These are phyloP conservation scores for Linnemannia schmuckeri DNA, from an alignment of 192 early-diverging fungal genomes.

Conservation along the genomic window DNA sequence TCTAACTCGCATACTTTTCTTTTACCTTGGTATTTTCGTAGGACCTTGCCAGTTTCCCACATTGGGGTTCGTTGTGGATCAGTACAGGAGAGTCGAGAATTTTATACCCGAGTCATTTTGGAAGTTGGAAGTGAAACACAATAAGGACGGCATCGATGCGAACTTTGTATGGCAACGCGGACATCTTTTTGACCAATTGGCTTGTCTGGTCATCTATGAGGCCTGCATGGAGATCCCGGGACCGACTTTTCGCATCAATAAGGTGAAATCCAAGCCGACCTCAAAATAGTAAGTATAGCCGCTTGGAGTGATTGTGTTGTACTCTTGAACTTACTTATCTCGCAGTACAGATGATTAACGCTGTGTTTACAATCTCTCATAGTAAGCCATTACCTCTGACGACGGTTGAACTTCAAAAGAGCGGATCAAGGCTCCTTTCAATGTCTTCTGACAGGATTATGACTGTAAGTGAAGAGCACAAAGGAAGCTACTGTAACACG, in stretches of 20 bases:
- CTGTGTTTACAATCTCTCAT: background rate
- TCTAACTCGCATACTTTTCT: background rate
- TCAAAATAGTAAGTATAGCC: slow-evolving; percentile 77
- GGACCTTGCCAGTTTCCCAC: slow-evolving; percentile 98
- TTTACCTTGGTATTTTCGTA: slow-evolving; percentile 23
- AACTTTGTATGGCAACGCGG: slow-evolving; percentile 83
- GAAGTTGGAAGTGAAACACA: slow-evolving; percentile 79
- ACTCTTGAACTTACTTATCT: background rate
- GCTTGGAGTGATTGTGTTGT: background rate
- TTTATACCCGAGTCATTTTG: slow-evolving; percentile 95
- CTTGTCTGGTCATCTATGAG: slow-evolving; percentile 80
- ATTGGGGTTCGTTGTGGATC: slow-evolving; percentile 94
- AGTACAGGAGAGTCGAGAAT: slow-evolving; percentile 76
- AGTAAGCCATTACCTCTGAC: slow-evolving; percentile 94
- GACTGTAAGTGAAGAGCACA: slow-evolving; percentile 59
- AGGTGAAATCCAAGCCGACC: slow-evolving; percentile 73
- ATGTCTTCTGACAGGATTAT: slow-evolving; percentile 87
- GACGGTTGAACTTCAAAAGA: slow-evolving; percentile 94
- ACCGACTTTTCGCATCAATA: slow-evolving; percentile 66
- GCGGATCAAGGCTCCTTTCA: slow-evolving; percentile 74
- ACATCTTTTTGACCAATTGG: slow-evolving; percentile 82
- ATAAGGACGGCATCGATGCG: slow-evolving; percentile 62
- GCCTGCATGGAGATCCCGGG: slow-evolving; percentile 69
- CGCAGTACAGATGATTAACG: background rate
- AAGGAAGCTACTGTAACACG: no score